These are phyloP conservation scores for Hordeum pubiflorum DNA, from an alignment of 202 grass and related monocot genomes.

Conservation along the genomic window DNA sequence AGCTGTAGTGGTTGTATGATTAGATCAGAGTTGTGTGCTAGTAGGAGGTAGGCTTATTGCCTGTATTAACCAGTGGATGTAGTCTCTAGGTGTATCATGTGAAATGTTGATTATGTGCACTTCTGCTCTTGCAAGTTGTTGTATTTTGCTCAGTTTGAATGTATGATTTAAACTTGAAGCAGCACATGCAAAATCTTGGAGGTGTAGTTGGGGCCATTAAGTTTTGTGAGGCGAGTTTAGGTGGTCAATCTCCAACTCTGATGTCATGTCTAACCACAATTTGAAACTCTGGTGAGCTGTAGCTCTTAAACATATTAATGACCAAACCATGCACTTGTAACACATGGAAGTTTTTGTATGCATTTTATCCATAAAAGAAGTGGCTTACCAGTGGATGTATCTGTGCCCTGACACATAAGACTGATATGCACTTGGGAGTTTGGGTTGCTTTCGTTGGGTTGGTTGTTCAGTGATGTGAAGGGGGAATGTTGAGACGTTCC, in stretches of 20 bases:
- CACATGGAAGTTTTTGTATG: neutral
- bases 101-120: neutral
- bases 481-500: slow-evolving; percentile 26
- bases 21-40: neutral
- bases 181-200: neutral
- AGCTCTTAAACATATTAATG: slow-evolving; percentile 15
- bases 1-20: neutral
- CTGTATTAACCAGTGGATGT: slow-evolving; percentile 5
- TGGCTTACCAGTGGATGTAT: slow-evolving; percentile 1
- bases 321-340: neutral
- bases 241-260: slow-evolving; percentile 16
- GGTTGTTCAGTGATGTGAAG: slow-evolving; percentile 28
- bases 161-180: neutral
- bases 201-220: neutral
- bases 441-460: slow-evolving; percentile 13
- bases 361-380: slow-evolving; percentile 7
- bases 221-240: slow-evolving; percentile 1
- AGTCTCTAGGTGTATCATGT: neutral
- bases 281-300: neutral
- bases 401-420: neutral
- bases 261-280: slow-evolving; percentile 1
- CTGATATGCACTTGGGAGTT: slow-evolving; percentile 14
- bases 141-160: neutral
- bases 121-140: neutral
- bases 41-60: slow-evolving; percentile 8